A percentile compares a stretch with the other conserved stretches of the same genome.
Conservation (phyloP, 495 filamentous ascomycete species). For the Aspergillus ellipticus region DNA sequence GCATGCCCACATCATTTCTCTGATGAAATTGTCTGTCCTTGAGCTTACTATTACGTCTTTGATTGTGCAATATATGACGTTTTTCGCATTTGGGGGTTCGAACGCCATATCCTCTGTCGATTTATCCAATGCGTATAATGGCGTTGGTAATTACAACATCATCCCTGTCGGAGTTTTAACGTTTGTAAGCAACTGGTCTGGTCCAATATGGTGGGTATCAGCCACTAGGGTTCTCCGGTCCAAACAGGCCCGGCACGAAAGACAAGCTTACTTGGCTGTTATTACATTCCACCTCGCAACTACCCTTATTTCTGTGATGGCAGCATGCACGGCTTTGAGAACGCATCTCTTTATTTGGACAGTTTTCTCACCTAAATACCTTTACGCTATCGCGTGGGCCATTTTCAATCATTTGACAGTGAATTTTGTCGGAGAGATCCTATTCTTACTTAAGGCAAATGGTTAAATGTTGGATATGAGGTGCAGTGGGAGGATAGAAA, state of each 20-base stretch:
- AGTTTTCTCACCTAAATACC: constrained; percentile 94
- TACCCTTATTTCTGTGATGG: constrained; percentile 71
- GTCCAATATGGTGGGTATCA: constrained; percentile 79
- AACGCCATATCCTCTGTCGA: constrained; percentile 92
- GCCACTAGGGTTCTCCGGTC: constrained; percentile 54
- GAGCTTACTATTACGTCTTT: constrained; percentile 62
- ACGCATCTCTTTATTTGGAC: constrained; percentile 98
- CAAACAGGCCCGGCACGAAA: constrained; percentile 13
- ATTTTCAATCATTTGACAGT: constrained; percentile 72
- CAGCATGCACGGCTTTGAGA: constrained; percentile 76
- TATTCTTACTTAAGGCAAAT: not conserved
- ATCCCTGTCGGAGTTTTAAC: constrained; percentile 71
- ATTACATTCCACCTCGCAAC: constrained; percentile 63
- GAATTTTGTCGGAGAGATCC: constrained; percentile 46
- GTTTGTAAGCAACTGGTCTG: constrained; percentile 88
- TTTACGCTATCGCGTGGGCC: constrained; percentile 87
- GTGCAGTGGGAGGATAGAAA: not conserved
- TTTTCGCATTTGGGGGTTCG: constrained; percentile 87
- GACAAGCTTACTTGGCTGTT: constrained; percentile 48
- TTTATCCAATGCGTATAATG: constrained; percentile 80
- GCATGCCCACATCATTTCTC: constrained; percentile 49
- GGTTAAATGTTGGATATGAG: not conserved
- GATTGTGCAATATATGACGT: constrained; percentile 69
- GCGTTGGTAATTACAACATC: constrained; percentile 65
- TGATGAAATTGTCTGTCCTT: constrained; percentile 40